phyloP scores from a whole-genome alignment of 306 rosid species.

The cucumber (Cucumis sativus) region Cucumber_9930_V3 NC_026657.2:2508501-2509000 shows the following conservation, averaged over 20 bases:
- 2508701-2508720: conserved; percentile 3
- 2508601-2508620: not conserved
- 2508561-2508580: no score
- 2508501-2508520: no score
- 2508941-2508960: not conserved
- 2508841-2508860: not conserved
- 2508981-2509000: no score
- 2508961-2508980: no score
- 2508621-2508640: conserved; percentile 10
- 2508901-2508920: not conserved
- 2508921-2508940: not conserved
- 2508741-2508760: conserved; percentile 27
- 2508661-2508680: not conserved
- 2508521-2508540: no score
- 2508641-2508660: not conserved
- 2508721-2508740: conserved; percentile 18
- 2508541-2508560: no score
- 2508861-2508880: not conserved
- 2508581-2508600: no score
- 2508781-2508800: conserved; percentile 19
- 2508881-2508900: not conserved
- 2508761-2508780: conserved; percentile 32
- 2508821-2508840: not conserved
- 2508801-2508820: conserved; percentile 20
- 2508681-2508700: conserved; percentile 20